These are phyloP conservation scores for Cyberlindnera lachancei DNA, from an alignment of 805 yeast genomes.

Conservation along the genomic window DNA sequence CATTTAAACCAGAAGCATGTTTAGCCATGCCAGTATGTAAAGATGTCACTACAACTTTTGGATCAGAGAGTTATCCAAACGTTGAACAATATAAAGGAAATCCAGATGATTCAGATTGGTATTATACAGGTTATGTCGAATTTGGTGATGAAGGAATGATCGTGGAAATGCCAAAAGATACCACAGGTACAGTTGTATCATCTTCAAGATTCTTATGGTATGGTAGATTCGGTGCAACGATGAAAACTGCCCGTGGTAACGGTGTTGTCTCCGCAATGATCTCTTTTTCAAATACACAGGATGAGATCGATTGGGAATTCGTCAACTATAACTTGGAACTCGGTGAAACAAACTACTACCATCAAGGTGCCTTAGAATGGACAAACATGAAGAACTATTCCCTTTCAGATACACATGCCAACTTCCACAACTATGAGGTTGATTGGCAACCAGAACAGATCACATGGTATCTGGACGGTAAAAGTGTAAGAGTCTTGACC, in stretches of 20 bases:
- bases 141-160: conserved; percentile 50
- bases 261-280: conserved; percentile 89
- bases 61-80: conserved; percentile 22
- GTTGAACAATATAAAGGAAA: conserved; percentile 50
- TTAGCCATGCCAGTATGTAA: conserved; percentile 80
- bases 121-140: conserved; percentile 47
- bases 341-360: conserved; percentile 77
- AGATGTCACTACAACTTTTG: conserved; percentile 36
- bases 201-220: conserved; percentile 81
- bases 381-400: conserved; percentile 42
- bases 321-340: conserved; percentile 63
- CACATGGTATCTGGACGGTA: conserved; percentile 71
- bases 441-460: conserved; percentile 77
- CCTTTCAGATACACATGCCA: conserved; percentile 45
- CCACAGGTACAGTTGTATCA: conserved; percentile 74
- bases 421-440: conserved; percentile 67
- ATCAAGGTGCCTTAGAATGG: conserved; percentile 65
- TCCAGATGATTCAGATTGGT: conserved; percentile 59
- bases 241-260: conserved; percentile 65
- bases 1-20: conserved; percentile 48
- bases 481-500: conserved; percentile 53
- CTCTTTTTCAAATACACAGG: conserved; percentile 75
- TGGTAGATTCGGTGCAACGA: conserved; percentile 64
- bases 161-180: conserved; percentile 73
- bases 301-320: conserved; percentile 85